Evolutionary conservation across 2,329 filamentous ascomycete genomes (phyloP).

Genomic region (Ophiobolus disseminans): DNA sequence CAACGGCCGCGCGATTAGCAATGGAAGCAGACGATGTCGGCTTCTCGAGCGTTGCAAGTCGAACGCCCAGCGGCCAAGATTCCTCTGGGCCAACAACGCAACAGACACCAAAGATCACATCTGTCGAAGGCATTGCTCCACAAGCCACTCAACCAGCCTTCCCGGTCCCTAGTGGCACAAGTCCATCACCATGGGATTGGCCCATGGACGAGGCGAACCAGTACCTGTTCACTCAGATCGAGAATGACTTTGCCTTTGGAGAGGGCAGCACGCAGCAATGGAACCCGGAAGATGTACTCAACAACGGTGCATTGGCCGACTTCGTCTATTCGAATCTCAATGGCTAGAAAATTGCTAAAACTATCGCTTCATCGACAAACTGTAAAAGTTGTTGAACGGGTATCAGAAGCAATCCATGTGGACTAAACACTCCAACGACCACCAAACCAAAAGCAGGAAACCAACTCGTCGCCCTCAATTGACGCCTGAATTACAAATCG

Average conservation of each 20-base stretch:
- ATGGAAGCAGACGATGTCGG: conserved; percentile 37
- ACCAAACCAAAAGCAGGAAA: too few relatives aligned
- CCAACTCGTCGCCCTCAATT: too few relatives aligned
- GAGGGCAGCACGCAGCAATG: conserved; percentile 34
- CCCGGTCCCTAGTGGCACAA: conserved; percentile 7
- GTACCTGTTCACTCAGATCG: conserved; percentile 41
- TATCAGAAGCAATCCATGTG: background rate
- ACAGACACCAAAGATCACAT: conserved; percentile 9
- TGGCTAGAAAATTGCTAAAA: background rate
- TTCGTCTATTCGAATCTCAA: conserved; percentile 19
- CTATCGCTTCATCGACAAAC: background rate
- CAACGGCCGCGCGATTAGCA: conserved; percentile 51
- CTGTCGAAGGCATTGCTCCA: conserved; percentile 12
- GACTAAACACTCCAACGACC: too few relatives aligned
- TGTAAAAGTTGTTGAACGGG: background rate
- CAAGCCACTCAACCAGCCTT: conserved; percentile 8
- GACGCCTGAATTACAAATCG: too few relatives aligned
- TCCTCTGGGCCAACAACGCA: conserved; percentile 10
- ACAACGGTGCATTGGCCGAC: conserved; percentile 16
- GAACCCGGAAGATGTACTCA: conserved; percentile 25
- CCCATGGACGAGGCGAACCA: conserved; percentile 39
- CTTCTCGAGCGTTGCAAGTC: conserved; percentile 16
- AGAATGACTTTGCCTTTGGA: conserved; percentile 41
- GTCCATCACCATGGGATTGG: conserved; percentile 35
- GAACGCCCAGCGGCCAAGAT: conserved; percentile 5